Evolutionary conservation across 2,329 filamentous ascomycete genomes (phyloP).

Genomic region (Penicillium sp.): DNA sequence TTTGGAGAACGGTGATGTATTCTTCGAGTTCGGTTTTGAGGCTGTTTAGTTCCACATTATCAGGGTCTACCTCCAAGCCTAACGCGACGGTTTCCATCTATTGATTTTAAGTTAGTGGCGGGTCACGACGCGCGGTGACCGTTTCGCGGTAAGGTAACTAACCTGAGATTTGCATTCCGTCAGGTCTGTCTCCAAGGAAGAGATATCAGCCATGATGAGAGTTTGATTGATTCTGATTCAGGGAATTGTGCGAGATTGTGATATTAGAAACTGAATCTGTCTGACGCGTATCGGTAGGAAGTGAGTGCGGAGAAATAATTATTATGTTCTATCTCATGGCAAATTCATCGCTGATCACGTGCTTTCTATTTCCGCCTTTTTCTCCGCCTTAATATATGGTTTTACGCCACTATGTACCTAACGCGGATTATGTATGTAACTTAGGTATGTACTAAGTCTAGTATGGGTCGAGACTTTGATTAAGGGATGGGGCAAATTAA

Average conservation of each 20-base stretch:
- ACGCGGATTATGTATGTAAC: not conserved
- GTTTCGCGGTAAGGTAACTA: not conserved
- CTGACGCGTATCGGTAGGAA: not conserved
- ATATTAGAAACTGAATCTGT: not conserved
- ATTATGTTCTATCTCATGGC: not conserved
- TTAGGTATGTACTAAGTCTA: not conserved
- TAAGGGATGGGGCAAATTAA: not conserved
- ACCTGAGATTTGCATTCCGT: slow-evolving; percentile 63
- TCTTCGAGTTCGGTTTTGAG: slow-evolving; percentile 79
- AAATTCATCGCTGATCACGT: slow-evolving; percentile 2
- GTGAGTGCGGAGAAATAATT: not conserved
- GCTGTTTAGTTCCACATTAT: slow-evolving; percentile 72
- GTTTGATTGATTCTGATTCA: not conserved
- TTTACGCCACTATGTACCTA: not conserved
- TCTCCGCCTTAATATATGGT: not conserved
- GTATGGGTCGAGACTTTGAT: not conserved
- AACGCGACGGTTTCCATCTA: slow-evolving; percentile 76
- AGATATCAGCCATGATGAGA: slow-evolving; percentile 44
- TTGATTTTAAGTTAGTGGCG: slow-evolving; percentile 13
- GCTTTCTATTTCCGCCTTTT: not conserved
- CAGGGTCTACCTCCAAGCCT: slow-evolving; percentile 76
- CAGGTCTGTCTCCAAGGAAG: slow-evolving; percentile 50
- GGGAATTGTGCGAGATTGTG: not conserved
- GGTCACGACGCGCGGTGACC: not conserved
- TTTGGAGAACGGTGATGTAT: slow-evolving; percentile 75